Evolutionary conservation across 2,329 filamentous ascomycete genomes (phyloP), one percentile per base, ranked within the genome.

Genomic region (Plenodomus biglobosus): DNA sequence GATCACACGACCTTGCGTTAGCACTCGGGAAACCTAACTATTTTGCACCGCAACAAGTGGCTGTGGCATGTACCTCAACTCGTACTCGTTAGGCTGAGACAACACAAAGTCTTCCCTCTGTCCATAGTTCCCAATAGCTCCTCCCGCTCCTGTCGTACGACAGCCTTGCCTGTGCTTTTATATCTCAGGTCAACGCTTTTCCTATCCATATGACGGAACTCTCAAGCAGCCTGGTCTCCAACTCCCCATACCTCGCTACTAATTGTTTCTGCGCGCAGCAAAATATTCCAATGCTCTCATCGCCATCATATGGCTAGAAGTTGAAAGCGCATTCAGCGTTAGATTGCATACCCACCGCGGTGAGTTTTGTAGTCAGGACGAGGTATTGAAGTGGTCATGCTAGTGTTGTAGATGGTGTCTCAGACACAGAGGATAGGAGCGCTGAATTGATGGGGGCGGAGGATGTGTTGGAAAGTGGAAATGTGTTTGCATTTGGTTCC

Each of bases 261-360:
- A 32, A 32, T 8, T 32, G 6, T 11, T 7, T 32, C 27, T 32
- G 27, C 27, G 27, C 27, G 6, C 6, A 8, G 6, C 27, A 11
- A 32, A 32, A 32, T 11, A 11, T 11, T 3, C 39, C 15, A 18
- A 34, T 16, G 3, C 39, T 20, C 2, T 35, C 18, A 21, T 38
- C 20, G n/a, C 32, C 39, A 38, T 47, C 44, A 16, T 39, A 42
- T 8, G 42, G 39, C 44, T 39, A 47, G 19, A 47, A 42, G 21
- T 47, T 47, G 7, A 47, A 22, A 42, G 18, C n/a, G 32, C 35
- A 21, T 42, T 42, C n/a, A 47, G 34, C 18, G 38, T 41, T 16
- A 39, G 44, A 17, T 47, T 47, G 21, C 17, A 18, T 42, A 42
- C 16, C 44, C 44, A 4, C 44, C 38, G 18, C 30, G 42, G 21